Evolutionary conservation across 129 eudicot species (phyloP).

Genomic region (Silybum marianum): DNA sequence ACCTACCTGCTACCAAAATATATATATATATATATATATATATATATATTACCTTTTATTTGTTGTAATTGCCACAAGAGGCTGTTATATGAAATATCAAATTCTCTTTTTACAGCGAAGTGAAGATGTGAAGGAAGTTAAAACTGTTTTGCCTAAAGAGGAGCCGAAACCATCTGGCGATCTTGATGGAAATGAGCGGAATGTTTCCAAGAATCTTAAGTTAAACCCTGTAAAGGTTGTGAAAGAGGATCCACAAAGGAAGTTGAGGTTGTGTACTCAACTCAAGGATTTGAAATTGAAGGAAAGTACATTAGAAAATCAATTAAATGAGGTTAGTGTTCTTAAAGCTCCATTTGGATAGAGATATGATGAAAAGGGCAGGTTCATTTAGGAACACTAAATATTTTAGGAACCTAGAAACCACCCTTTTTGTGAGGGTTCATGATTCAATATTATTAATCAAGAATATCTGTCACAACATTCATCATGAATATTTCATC

Average conservation of each 20-base stretch:
- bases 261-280: conserved; percentile 40
- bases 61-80: too few relatives aligned
- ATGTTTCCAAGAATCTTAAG: conserved; percentile 25
- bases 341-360: too few relatives aligned
- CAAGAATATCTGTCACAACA: too few relatives aligned
- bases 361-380: too few relatives aligned
- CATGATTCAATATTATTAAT: too few relatives aligned
- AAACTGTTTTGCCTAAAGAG: conserved; percentile 29
- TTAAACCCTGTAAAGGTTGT: conserved; percentile 34
- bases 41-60: too few relatives aligned
- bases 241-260: conserved; percentile 40
- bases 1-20: not conserved
- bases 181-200: conserved; percentile 32
- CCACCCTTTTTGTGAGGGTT: too few relatives aligned
- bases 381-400: too few relatives aligned
- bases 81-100: not conserved
- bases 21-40: too few relatives aligned
- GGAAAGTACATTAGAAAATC: conserved; percentile 40
- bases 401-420: too few relatives aligned
- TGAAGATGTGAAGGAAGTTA: conserved; percentile 34
- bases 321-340: conserved; percentile 70
- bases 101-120: conserved; percentile 31
- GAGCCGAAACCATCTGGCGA: conserved; percentile 28
- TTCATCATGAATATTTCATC: too few relatives aligned
- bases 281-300: conserved; percentile 51